A percentile compares a stretch with the other conserved stretches of the same genome.
These are phyloP conservation scores for Mediolabrus comicus DNA, from an alignment of 108 stramenopile genomes.

Conservation along the genomic window DNA sequence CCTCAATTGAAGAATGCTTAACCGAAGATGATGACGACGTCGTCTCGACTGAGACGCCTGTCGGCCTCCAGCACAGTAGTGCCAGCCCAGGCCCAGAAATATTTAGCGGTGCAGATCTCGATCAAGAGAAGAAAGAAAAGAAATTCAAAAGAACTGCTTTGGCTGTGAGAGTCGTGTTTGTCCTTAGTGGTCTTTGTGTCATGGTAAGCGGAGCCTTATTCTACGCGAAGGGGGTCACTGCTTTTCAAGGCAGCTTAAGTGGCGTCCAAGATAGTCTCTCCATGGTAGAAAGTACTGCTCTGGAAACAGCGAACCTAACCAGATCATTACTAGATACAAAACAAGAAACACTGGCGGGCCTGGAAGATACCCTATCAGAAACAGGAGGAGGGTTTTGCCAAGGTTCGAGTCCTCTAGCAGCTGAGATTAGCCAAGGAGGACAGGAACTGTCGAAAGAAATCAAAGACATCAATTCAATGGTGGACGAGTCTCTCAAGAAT, in stretches of 20 bases:
- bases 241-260: constrained; percentile 1
- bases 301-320: constrained; percentile 9
- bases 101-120: background rate
- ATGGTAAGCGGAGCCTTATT: constrained; percentile 4
- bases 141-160: constrained; percentile 13
- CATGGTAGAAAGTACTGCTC: constrained; percentile 12
- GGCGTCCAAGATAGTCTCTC: background rate
- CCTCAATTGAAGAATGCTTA: background rate
- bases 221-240: constrained; percentile 10
- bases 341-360: background rate
- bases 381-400: background rate
- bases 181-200: constrained; percentile 4
- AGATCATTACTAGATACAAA: constrained; percentile 4
- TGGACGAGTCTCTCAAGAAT: constrained; percentile 8
- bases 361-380: background rate
- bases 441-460: background rate
- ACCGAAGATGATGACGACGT: constrained; percentile 6
- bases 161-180: constrained; percentile 2
- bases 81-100: background rate
- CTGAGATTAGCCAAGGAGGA: background rate
- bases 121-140: constrained; percentile 2
- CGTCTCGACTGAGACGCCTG: background rate
- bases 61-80: background rate
- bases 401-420: background rate
- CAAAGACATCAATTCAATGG: constrained; percentile 1